Conservation (phyloP, 257 asterid species). For the Solanum corneliomulleri region DNA sequence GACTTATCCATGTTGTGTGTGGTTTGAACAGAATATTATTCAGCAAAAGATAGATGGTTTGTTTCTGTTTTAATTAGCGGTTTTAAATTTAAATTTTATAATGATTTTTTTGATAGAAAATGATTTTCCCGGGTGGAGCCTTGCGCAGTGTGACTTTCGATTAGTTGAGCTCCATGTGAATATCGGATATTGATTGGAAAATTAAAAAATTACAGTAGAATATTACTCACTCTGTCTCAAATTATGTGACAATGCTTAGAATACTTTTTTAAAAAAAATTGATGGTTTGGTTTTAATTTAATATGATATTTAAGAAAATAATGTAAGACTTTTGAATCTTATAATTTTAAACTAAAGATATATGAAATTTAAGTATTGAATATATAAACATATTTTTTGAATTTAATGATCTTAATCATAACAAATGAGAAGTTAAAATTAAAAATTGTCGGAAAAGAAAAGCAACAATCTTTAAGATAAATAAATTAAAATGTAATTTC, state of each 20-base stretch:
- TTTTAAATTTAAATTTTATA: no score
- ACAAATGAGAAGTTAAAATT: neutral
- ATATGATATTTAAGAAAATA: no score
- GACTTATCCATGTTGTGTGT: neutral
- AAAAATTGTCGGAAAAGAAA: no score
- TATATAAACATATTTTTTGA: no score
- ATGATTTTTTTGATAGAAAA: no score
- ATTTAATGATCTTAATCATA: no score
- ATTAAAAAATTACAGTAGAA: neutral
- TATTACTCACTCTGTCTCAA: neutral
- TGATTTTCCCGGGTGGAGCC: accelerated
- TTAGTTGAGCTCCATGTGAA: neutral
- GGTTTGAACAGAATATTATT: neutral
- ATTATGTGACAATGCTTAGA: no score
- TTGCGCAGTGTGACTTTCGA: accelerated
- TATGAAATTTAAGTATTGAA: no score
- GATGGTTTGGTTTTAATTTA: no score
- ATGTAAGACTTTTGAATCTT: accelerated
- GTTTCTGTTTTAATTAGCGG: accelerated
- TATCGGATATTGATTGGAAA: neutral
- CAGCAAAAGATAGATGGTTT: accelerated
- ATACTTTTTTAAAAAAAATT: no score
- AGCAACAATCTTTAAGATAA: no score
- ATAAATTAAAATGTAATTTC: neutral
- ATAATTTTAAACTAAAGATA: no score